Evolutionary conservation across 208 protist species (phyloP).

Genomic region (Lotmaria passim): DNA sequence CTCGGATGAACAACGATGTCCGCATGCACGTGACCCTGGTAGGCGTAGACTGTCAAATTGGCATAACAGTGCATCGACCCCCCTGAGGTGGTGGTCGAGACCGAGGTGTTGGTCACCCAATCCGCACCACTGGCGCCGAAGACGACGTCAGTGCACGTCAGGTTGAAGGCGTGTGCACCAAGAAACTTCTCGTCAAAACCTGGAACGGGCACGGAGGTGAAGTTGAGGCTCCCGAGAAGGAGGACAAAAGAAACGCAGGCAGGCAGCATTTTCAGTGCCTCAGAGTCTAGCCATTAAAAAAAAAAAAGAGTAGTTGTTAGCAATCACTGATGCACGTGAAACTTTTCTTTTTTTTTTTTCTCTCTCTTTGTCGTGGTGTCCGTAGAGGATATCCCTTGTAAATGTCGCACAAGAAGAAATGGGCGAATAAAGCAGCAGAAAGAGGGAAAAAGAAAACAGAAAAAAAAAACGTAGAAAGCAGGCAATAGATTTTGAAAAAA

Average conservation of each 20-base stretch:
- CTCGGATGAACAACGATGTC: constrained; percentile 16
- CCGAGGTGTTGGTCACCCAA: constrained; percentile 2
- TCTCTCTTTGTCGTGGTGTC: too few species aligned
- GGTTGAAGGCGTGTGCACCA: constrained; percentile 36
- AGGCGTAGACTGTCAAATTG: constrained; percentile 24
- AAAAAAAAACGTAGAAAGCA: too few species aligned
- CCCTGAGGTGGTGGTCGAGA: constrained; percentile 14
- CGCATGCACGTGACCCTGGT: constrained; percentile 13
- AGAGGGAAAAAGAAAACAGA: too few species aligned
- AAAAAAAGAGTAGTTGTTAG: too few species aligned
- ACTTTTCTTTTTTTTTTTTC: too few species aligned
- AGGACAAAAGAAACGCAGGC: constrained; percentile 13
- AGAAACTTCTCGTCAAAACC: constrained; percentile 36
- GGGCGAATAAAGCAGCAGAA: too few species aligned
- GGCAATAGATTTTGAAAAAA: too few species aligned
- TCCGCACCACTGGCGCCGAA: neutral
- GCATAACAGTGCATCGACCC: constrained; percentile 27
- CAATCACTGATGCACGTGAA: too few species aligned
- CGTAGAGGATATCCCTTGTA: too few species aligned
- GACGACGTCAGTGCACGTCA: constrained; percentile 37
- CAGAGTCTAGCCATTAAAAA: too few species aligned
- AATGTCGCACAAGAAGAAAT: too few species aligned
- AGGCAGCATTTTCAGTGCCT: neutral
- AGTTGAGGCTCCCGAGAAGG: constrained; percentile 34
- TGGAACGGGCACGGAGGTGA: constrained; percentile 29